These are phyloP conservation scores for Daldinia loculata DNA, from an alignment of 495 filamentous ascomycete genomes.

Conservation along the genomic window DNA sequence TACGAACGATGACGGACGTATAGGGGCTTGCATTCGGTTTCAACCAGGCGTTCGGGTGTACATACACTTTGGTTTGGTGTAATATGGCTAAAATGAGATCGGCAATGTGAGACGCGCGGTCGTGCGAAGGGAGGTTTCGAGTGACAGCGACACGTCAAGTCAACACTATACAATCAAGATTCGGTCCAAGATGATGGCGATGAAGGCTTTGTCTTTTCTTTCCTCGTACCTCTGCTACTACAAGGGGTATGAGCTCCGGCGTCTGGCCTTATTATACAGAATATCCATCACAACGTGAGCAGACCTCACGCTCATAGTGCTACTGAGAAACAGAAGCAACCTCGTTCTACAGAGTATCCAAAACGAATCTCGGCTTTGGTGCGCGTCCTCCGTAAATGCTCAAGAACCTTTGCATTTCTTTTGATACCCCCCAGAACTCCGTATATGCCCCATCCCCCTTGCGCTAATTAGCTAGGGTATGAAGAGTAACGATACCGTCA, in stretches of 20 bases:
- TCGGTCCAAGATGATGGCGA: slow-evolving; percentile 2
- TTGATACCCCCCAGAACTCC: slow-evolving; percentile 40
- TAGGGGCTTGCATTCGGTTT: slow-evolving; percentile 27
- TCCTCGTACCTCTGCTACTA: slow-evolving; percentile 4
- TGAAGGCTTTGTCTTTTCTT: slow-evolving; percentile 16
- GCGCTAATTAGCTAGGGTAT: slow-evolving; percentile 10
- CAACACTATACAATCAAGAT: slow-evolving; percentile 2
- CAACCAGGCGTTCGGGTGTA: slow-evolving; percentile 37
- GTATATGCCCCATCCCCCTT: slow-evolving; percentile 24
- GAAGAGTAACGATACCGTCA: slow-evolving; percentile 12
- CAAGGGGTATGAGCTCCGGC: not conserved
- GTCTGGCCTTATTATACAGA: slow-evolving; percentile 29
- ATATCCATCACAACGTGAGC: slow-evolving; percentile 24
- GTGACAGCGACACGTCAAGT: slow-evolving; percentile 7
- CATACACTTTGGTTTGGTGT: slow-evolving; percentile 24
- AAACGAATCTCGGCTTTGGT: slow-evolving; percentile 20
- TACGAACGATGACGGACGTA: slow-evolving; percentile 17
- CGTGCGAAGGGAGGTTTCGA: slow-evolving; percentile 1
- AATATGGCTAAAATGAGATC: slow-evolving; percentile 20
- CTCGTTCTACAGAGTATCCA: slow-evolving; percentile 33
- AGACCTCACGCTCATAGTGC: slow-evolving; percentile 12
- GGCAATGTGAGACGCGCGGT: not conserved
- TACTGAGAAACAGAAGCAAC: slow-evolving; percentile 13
- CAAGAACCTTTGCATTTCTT: slow-evolving; percentile 26
- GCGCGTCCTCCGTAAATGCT: slow-evolving; percentile 38